Base-by-base conservation (phyloP, 23 red algal species). In the Agarophyton chilense region DNA sequence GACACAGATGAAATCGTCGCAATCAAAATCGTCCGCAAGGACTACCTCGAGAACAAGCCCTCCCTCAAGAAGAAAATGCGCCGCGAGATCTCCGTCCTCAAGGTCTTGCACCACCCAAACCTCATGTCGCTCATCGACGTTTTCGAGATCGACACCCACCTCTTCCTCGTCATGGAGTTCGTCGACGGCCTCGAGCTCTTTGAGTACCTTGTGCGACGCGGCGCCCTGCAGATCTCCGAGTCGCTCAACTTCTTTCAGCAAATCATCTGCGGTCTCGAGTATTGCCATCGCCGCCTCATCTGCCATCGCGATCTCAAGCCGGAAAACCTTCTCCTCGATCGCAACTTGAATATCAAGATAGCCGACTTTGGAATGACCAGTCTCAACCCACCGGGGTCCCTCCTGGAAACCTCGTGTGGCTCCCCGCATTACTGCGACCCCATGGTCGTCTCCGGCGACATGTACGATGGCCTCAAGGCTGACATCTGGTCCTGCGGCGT, bases 401-500 rank as follows among this genome's bases (percentile, higher is more conserved):
- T 99, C 13, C 93, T 99, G 25, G 97, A 99, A 66, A 99, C 97
- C 35, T 88, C 89, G 11, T 99, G 97, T 77, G 97, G 97, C 54
- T 96, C 93, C 39, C 93, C 97, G 53, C 97, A 99, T 66, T 99
- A 99, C 84, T 94, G 93, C 42, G 91, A 94, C 14, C 97, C 97
- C 38, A 94, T 96, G 92, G 91, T 99, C 46, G 88, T 99, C 26
- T 95, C 91, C 18, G 97, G 97, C 68, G 97, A 99, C 40, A 91
- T 87, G 75, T 99, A 99, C 76, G 93, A 95, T 66, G 97, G 97
- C 0, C 84, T 96, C 60, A 86, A 96, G 79, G 85, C 92, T 34
- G 97, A 99, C 47, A 88, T 99, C 36, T 99, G 97, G 97, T 94
- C 90, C 11, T 99, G 93, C 60, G 97, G 97, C 33, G 97, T 99